Evolutionary conservation across 768 basidiomycete genomes (phyloP).

Genomic region (Psilocybe subaeruginosa): DNA sequence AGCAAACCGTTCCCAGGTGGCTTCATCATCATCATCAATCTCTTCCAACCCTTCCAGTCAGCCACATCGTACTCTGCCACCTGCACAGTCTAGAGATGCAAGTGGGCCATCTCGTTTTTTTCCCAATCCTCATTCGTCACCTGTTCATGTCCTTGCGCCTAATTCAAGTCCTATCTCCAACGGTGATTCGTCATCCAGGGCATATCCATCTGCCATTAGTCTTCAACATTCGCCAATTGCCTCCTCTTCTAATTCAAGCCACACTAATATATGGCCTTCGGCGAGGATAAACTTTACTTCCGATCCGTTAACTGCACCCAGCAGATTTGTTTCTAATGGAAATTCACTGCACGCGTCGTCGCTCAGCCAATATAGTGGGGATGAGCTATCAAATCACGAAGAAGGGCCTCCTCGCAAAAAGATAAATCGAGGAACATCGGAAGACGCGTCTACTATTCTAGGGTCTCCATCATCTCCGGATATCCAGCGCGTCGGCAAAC

Average conservation of each 20-base stretch:
- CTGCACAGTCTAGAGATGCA: constrained; percentile 76
- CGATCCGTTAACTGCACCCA: constrained; percentile 64
- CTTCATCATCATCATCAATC: constrained; percentile 30
- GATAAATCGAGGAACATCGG: constrained; percentile 53
- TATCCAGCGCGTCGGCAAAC: constrained; percentile 53
- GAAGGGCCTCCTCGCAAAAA: constrained; percentile 76
- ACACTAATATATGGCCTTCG: constrained; percentile 38
- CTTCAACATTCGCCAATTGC: constrained; percentile 45
- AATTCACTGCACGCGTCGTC: constrained; percentile 53
- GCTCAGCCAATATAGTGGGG: constrained; percentile 41
- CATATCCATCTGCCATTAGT: constrained; percentile 42
- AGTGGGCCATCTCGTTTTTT: constrained; percentile 69
- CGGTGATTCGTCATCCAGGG: constrained; percentile 39
- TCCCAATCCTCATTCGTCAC: constrained; percentile 45
- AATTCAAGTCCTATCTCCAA: constrained; percentile 67
- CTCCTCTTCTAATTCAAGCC: constrained; percentile 39
- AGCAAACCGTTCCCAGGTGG: constrained; percentile 28
- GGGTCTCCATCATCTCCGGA: constrained; percentile 63
- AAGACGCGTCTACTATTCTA: constrained; percentile 39
- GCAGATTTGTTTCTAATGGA: constrained; percentile 53
- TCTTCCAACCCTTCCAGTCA: constrained; percentile 23
- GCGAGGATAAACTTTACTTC: constrained; percentile 31
- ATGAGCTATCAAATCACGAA: constrained; percentile 43
- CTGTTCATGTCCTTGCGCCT: constrained; percentile 70
- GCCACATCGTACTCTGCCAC: constrained; percentile 40